Base-by-base conservation (phyloP, 257 asterid species). In the Solanum sejunctum region DNA sequence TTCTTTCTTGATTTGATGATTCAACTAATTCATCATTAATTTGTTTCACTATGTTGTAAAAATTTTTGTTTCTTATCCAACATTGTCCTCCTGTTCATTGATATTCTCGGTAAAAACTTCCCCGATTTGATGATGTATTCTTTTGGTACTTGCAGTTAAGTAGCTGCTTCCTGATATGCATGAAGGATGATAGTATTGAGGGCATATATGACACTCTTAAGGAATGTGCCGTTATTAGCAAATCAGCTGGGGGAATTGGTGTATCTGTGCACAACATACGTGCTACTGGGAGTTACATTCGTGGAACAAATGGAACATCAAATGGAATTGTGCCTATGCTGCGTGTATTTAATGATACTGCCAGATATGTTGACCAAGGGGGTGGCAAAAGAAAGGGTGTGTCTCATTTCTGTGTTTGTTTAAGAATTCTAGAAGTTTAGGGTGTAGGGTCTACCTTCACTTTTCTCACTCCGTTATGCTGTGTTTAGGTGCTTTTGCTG, bases 231-330 rank as follows among this genome's bases (percentile, higher is more conserved):
- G 97, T 89, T 86, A 97, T 97, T 88, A 97, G 99, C 92, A 95
- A 97, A 87, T 95, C 98, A 78, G 99, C 99, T 82, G 99, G 99
- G 18, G 99, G 99, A 75, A 97, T 97, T 86, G 98, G 98, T 66
- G 90, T 97, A 15, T 97, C 98, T 83, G 87, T 92, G 75, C 99
- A 97, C 85, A 95, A 95, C 86, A 97, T 97, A 72, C 99, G 98
- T 87, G 95, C 98, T 77, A 95, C 98, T 54, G 98, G 98, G 86
- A 97, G 99, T 89, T 95, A 97, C 80, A 97, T 97, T 20, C 96
- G 98, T 86, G 99, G 99, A 83, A 97, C 99, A 45, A 95, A 97
- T 90, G 99, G 98, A 73, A 89, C 92, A 72, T 97, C 99, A 26
- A 97, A 97, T 91, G 99, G 98, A 55, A 93, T 97, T 88, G 96